Percentiles rank a stretch among this genome's conserved stretches.
phyloP scores from a whole-genome alignment of 2,329 filamentous ascomycete species.

The Mollisiaceae sp. region DNA sequence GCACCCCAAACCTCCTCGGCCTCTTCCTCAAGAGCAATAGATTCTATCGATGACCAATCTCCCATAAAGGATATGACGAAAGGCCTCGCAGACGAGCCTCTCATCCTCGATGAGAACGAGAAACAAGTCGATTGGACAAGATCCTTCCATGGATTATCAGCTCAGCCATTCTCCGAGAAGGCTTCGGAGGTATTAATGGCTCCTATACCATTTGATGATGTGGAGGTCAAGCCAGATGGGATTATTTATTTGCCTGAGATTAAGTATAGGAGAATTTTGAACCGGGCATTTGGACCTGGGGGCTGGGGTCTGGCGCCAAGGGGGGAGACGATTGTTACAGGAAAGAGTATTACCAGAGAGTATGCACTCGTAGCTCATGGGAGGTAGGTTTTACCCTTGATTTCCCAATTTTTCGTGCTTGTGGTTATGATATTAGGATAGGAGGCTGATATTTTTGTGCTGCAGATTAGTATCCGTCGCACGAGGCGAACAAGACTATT shows the following conservation, averaged over 20 bases:
- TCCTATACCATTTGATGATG: slow-evolving; percentile 72
- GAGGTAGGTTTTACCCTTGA: slow-evolving; percentile 61
- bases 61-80: slow-evolving; percentile 49
- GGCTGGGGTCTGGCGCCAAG: slow-evolving; percentile 93
- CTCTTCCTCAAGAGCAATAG: slow-evolving; percentile 5
- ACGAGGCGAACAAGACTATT: slow-evolving; percentile 93
- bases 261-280: slow-evolving; percentile 92
- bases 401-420: neutral
- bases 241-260: slow-evolving; percentile 97
- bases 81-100: slow-evolving; percentile 56
- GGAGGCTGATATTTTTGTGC: neutral
- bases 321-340: slow-evolving; percentile 70
- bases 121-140: slow-evolving; percentile 73
- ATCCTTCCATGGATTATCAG: slow-evolving; percentile 72
- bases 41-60: slow-evolving; percentile 51
- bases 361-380: slow-evolving; percentile 91
- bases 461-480: slow-evolving; percentile 86
- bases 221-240: slow-evolving; percentile 97
- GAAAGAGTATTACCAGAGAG: slow-evolving; percentile 75
- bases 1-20: neutral
- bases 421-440: neutral
- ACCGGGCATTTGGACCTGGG: slow-evolving; percentile 89
- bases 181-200: slow-evolving; percentile 64
- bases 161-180: slow-evolving; percentile 67
- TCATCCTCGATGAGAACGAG: slow-evolving; percentile 52